Base-by-base conservation (phyloP, 2,329 filamentous ascomycete species). In the Talaromyces sp. region DNA sequence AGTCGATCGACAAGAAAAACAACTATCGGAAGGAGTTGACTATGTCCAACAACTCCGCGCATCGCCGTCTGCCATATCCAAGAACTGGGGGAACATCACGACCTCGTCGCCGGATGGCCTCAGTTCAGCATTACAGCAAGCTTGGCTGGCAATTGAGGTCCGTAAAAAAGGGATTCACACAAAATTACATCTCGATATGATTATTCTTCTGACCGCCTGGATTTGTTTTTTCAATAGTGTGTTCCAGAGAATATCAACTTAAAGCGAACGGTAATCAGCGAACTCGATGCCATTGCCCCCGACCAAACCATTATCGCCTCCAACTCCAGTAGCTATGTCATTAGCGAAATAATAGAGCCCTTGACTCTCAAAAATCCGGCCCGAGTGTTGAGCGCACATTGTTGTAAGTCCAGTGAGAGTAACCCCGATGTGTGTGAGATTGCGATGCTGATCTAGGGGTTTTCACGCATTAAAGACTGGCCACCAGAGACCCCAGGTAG, bases 241-340 rank as follows among this genome's bases (percentile, higher is more conserved):
- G 70, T 80, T 7, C 77, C 78, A 0, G 78, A 80, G 60, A 67
- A 68, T 25, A 63, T 80, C 7, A 41, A 65, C 0, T 63, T 78
- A n/a, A 80, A 80, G 61, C 70, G 66, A 46, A 62, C 67, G 2
- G 65, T 77, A 4, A 71, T 80, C 22, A 43, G 60, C 0, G 63
- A 78, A 21, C 65, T 80, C 2, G 78, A 79, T 61, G 58, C 66
- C 1, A 48, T 74, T 1, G 70, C 77, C 0, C 63, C 66, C 0
- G 58, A 65, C 0, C 67, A 72, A 0, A 72, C 72, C 0, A 74
- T 79, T 5, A 72, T 80, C 45, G 77, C 75, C 0, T 78, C 76
- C 0, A 80, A 80, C 54, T 80, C 78, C 0, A 78, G 77, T 58
- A 79, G 77, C 53, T 78, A 77, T 61, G 71, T 72, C 6, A 77